Evolutionary conservation across 768 basidiomycete species (phyloP), one percentile per base, ranked within the genome.

Genomic region (Galerina marginata): DNA sequence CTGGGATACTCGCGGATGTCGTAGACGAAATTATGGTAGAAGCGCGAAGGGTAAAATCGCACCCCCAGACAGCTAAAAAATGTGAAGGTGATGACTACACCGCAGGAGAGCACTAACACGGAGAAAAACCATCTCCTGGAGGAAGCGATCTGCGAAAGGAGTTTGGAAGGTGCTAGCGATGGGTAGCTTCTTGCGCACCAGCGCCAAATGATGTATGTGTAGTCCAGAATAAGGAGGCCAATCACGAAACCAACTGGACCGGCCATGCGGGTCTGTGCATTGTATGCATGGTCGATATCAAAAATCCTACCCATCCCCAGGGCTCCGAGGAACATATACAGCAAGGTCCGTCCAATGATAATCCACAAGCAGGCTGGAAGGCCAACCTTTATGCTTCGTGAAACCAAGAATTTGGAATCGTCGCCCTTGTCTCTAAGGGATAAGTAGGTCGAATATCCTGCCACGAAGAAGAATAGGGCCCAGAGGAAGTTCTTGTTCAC

Each of bases 401-500:
- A 39, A 10, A 39, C 25, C 9, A 57, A 39, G 12, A 57, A 46
- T 42, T 42, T 50, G 12, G 47, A 47, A 25, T 49, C 56, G 11
- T 20, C 2, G 4, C 11, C 47, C 26, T 48, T 57, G 37, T 57
- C 39, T 25, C 40, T 46, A 33, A 50, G 25, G 15, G 46, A 36
- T 37, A 57, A 12, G 9, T 47, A 26, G 20, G 56, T 48, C 3
- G 56, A 57, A 36, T 47, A 57, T 1, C 56, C 56, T 6, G 47
- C 47, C 2, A 50, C 56, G 14, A 57, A 47, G 38, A 57, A 57
- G 39, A 57, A 50, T 26, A 42, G 10, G 2, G 46, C 38, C 56
- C 56, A 57, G 14, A 57, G 56, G 46, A 50, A 57, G 46, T 33
- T 25, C 26, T 42, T 49, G 56, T 57, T 49, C 20, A 57, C 26